Percentiles rank a stretch among this genome's conserved stretches.
Evolutionary conservation across 2,329 filamentous ascomycete genomes (phyloP).

Genomic region (Neofusicoccum laricinum): DNA sequence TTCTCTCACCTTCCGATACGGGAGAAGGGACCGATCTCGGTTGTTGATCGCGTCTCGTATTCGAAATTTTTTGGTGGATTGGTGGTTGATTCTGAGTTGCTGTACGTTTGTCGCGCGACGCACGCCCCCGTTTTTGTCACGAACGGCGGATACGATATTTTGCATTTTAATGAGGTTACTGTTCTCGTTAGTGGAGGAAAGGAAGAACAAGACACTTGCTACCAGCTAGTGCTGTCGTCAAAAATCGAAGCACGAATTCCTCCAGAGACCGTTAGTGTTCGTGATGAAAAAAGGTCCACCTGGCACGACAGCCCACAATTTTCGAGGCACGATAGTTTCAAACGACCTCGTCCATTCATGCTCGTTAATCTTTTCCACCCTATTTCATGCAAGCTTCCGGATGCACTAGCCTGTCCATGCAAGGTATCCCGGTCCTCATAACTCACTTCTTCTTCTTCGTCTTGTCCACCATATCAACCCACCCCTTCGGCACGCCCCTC

Average conservation of each 20-base stretch:
- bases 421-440: too few relatives aligned
- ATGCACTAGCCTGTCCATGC: background rate
- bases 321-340: background rate
- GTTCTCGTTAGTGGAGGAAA: background rate
- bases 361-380: background rate
- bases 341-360: background rate
- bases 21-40: background rate
- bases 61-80: background rate
- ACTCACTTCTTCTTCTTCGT: conserved; percentile 60
- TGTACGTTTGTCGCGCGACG: background rate
- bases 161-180: background rate
- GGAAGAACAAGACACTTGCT: background rate
- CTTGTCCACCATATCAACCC: conserved; percentile 66
- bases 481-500: conserved; percentile 57
- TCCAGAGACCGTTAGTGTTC: background rate
- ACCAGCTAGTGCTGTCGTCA: background rate
- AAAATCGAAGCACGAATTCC: background rate
- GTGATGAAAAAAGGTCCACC: background rate
- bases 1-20: background rate
- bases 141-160: conserved; percentile 5
- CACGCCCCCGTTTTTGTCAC: conserved; percentile 11
- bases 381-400: background rate
- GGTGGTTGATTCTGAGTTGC: background rate
- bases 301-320: background rate
- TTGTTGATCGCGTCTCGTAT: background rate